Conservation (phyloP, 2,329 filamentous ascomycete genomes). For the Ceratocystis harringtonii region DNA sequence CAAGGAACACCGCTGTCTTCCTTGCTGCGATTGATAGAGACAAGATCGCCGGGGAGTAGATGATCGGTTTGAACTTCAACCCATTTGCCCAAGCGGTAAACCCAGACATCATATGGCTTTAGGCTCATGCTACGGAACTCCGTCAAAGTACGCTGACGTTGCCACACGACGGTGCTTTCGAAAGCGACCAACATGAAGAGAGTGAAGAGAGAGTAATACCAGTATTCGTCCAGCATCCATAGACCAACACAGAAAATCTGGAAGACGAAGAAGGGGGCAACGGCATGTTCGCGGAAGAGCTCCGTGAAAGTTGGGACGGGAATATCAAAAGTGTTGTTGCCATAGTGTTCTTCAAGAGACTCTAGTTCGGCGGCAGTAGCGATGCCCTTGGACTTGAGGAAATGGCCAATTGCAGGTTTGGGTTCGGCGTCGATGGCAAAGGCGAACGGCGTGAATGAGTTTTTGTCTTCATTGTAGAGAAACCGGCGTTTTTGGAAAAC, state of each 20-base stretch:
- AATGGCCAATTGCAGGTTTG: slow-evolving; percentile 60
- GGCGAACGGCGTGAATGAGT: slow-evolving; percentile 64
- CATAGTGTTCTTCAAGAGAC: slow-evolving; percentile 80
- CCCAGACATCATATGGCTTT: slow-evolving; percentile 92
- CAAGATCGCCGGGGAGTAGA: slow-evolving; percentile 81
- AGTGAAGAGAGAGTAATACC: slow-evolving; percentile 99
- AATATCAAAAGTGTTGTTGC: slow-evolving; percentile 91
- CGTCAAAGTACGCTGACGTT: slow-evolving; percentile 83
- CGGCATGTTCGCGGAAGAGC: slow-evolving; percentile 94
- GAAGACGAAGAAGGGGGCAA: slow-evolving; percentile 98
- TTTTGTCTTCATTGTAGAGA: slow-evolving; percentile 57
- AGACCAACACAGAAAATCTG: slow-evolving; percentile 96
- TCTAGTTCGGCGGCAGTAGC: slow-evolving; percentile 59
- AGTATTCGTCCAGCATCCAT: slow-evolving; percentile 98
- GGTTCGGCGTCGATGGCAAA: slow-evolving; percentile 78
- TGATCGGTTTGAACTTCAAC: slow-evolving; percentile 77
- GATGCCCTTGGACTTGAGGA: slow-evolving; percentile 69
- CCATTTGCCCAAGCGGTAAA: slow-evolving; percentile 79
- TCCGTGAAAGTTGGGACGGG: slow-evolving; percentile 91
- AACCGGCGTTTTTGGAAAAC: slow-evolving; percentile 97
- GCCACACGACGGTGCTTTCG: slow-evolving; percentile 98
- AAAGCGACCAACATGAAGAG: slow-evolving; percentile 97
- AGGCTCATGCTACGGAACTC: slow-evolving; percentile 99
- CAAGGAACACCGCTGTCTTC: slow-evolving; percentile 95
- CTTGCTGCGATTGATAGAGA: slow-evolving; percentile 84